Evolutionary conservation across 2,329 filamentous ascomycete species (phyloP), one percentile per base, ranked within the genome.

Genomic region (Aspergillus ochraceus): DNA sequence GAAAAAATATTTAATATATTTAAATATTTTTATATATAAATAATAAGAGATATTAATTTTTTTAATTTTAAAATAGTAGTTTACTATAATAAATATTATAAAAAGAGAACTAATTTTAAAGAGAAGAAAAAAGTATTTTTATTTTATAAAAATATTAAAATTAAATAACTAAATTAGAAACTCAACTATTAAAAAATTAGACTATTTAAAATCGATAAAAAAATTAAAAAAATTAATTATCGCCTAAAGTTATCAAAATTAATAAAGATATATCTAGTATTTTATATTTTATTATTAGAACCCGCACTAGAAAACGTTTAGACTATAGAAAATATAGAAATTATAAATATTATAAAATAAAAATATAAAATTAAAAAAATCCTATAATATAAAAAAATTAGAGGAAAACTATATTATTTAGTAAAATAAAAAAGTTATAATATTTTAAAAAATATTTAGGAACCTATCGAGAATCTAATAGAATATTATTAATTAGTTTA

Each of bases 181-280:
- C 26, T 52, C 17, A n/a, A 52, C 11, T 52, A 52, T n/a, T n/a
- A 52, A n/a, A 52, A 52, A 12, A 52, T 52, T 32, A 32, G n/a
- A 32, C 11, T 11, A 17, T 39, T 39, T 5, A 39, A 17, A 39
- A 39, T 17, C 5, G 17, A 39, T 5, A 24, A 24, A 4, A 24
- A 24, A 24, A 24, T 24, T 5, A 24, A 24, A 24, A 24, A 32
- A 24, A 4, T 24, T 5, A 39, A 39, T 39, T 39, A 39, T 39
- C 14, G 17, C 6, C 17, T 39, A 17, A 39, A 17, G 5, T 1
- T 50, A 39, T 24, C 12, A 39, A 14, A 53, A 53, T 36, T 42
- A 17, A 19, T 17, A 24, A 24, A 24, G 4, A 24, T 24, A 24
- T 5, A 24, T 24, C 4, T 5, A 24, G 5, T 24, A 24, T 24